phyloP scores from a whole-genome alignment of 2,329 filamentous ascomycete genomes.

The Raffaelea deltoideospora region DNA sequence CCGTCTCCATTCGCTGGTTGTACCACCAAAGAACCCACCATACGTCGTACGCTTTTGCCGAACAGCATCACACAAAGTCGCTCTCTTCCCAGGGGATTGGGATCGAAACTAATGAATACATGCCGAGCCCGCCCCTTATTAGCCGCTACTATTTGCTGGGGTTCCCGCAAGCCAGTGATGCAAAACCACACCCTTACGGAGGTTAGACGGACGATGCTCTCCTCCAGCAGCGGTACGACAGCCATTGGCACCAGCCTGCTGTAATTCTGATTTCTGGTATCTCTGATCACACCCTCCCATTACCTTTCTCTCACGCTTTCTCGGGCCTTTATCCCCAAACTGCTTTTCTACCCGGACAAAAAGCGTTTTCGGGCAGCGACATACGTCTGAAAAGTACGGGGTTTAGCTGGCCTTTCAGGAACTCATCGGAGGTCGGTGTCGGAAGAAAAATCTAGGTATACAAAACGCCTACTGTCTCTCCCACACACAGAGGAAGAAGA shows the following conservation, averaged over 20 bases:
- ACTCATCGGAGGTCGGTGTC: too few species aligned
- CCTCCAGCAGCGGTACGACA: background rate
- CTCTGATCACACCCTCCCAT: too few species aligned
- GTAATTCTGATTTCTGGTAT: background rate
- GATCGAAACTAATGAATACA: slow-evolving; percentile 17
- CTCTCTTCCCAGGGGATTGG: slow-evolving; percentile 17
- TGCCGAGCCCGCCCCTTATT: slow-evolving; percentile 17
- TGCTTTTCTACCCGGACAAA: background rate
- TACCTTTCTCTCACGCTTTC: too few species aligned
- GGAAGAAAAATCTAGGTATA: too few species aligned
- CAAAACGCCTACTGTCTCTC: too few species aligned
- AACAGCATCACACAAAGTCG: too few species aligned
- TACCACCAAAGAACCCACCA: too few species aligned
- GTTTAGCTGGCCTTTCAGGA: too few species aligned
- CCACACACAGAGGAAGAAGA: too few species aligned
- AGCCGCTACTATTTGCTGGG: slow-evolving; percentile 14
- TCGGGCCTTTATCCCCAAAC: too few species aligned
- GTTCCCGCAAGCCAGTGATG: slow-evolving; percentile 7
- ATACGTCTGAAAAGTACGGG: too few species aligned
- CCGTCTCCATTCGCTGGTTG: too few species aligned
- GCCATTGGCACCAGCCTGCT: background rate
- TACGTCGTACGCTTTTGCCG: background rate
- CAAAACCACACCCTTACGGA: background rate
- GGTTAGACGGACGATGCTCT: background rate
- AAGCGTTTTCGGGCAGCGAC: background rate